Conservation (phyloP, 2,329 filamentous ascomycete species). For the Diaporthe sp. region DNA sequence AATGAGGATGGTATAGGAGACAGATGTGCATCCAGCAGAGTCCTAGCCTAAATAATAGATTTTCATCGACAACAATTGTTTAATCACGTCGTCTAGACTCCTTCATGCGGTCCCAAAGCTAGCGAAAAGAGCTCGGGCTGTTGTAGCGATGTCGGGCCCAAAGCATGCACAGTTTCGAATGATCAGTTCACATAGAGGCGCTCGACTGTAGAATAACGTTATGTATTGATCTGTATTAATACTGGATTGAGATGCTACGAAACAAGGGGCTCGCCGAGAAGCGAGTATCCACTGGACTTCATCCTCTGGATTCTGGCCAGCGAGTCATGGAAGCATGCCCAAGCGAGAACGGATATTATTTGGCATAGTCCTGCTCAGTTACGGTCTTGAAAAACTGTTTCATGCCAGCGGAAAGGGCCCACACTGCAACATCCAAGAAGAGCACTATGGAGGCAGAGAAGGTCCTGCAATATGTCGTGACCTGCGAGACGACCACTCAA, state of each 20-base stretch:
- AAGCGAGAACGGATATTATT: neutral
- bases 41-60: no score
- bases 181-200: no score
- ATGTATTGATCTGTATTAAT: no score
- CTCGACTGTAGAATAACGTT: neutral
- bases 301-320: neutral
- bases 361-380: neutral
- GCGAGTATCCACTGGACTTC: neutral
- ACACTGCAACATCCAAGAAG: neutral
- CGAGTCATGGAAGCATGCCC: neutral
- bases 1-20: no score
- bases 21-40: no score
- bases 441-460: neutral
- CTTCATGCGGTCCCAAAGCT: no score
- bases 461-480: neutral
- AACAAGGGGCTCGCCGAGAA: neutral
- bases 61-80: no score
- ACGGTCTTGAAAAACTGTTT: neutral
- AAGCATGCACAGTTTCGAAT: no score
- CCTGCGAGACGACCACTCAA: neutral
- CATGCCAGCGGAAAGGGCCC: neutral
- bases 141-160: no score
- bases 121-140: no score
- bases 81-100: no score
- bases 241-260: neutral